A percentile compares a stretch with the other conserved stretches of the same genome.
These are phyloP conservation scores for Pterocarpus macrocarpus DNA, from an alignment of 306 rosid species.

Conservation along the genomic window DNA sequence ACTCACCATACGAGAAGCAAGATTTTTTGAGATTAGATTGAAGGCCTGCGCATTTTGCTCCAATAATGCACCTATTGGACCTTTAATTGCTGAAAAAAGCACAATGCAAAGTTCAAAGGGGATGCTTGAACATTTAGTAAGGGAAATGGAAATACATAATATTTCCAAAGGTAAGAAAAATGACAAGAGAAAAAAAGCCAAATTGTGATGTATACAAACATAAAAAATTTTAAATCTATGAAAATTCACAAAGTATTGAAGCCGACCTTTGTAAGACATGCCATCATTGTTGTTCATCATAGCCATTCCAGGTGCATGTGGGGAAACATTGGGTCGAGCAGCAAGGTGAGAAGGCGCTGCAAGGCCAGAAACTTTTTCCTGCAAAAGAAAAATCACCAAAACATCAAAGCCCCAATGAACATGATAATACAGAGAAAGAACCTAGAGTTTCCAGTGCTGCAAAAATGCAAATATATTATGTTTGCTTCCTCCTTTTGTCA, in stretches of 20 bases:
- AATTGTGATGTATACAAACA: background rate
- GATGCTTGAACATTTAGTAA: background rate
- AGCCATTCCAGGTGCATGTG: constrained; percentile 59
- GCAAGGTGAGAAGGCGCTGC: constrained; percentile 63
- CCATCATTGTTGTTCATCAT: constrained; percentile 66
- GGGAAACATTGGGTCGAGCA: constrained; percentile 57
- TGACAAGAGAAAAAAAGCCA: too few species aligned
- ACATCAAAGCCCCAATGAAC: background rate
- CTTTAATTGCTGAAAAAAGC: constrained; percentile 47
- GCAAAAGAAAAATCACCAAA: constrained; percentile 7
- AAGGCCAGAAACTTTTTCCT: constrained; percentile 68
- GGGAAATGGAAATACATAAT: background rate
- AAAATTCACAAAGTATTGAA: background rate
- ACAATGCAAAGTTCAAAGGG: constrained; percentile 21
- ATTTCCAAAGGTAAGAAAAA: background rate
- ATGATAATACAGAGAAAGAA: background rate
- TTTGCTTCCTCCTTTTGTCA: constrained; percentile 8
- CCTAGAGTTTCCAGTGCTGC: background rate
- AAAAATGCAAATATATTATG: background rate
- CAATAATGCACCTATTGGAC: constrained; percentile 40
- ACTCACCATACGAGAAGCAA: constrained; percentile 35
- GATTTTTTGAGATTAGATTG: constrained; percentile 43
- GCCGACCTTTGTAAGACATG: constrained; percentile 60
- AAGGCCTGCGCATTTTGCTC: constrained; percentile 45
- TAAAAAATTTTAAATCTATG: background rate